Evolutionary conservation across 1,139 yeast species (phyloP).

Genomic region (Taiozyma sp.): DNA sequence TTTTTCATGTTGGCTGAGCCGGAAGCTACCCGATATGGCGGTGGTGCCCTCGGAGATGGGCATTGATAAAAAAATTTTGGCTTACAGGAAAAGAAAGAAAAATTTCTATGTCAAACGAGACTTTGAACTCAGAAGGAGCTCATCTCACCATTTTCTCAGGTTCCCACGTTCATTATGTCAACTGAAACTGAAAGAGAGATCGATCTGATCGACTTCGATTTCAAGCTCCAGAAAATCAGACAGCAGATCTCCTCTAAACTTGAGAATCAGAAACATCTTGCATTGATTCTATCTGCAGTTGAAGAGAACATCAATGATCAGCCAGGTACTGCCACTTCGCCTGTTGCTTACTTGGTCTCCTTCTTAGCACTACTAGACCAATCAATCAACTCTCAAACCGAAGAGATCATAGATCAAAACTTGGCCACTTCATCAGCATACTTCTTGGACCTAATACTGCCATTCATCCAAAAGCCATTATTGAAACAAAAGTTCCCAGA

Average conservation of each 20-base stretch:
- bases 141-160: background rate
- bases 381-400: constrained; percentile 49
- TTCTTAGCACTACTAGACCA: constrained; percentile 80
- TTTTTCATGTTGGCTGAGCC: background rate
- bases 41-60: background rate
- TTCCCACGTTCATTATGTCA: background rate
- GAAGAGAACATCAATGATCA: constrained; percentile 87
- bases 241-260: constrained; percentile 68
- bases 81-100: background rate
- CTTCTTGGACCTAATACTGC: constrained; percentile 75
- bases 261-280: constrained; percentile 77
- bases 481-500: constrained; percentile 71
- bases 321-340: constrained; percentile 38
- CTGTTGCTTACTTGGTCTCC: constrained; percentile 80
- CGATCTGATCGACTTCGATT: constrained; percentile 57
- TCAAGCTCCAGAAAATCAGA: constrained; percentile 65
- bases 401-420: constrained; percentile 49
- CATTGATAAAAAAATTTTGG: background rate
- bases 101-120: background rate
- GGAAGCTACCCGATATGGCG: background rate
- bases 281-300: constrained; percentile 76
- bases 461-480: constrained; percentile 65
- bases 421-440: constrained; percentile 78
- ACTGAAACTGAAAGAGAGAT: constrained; percentile 40
- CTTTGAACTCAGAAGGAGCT: background rate